Evolutionary conservation across 768 basidiomycete genomes (phyloP).

Genomic region (Psilocybe tampanensis): DNA sequence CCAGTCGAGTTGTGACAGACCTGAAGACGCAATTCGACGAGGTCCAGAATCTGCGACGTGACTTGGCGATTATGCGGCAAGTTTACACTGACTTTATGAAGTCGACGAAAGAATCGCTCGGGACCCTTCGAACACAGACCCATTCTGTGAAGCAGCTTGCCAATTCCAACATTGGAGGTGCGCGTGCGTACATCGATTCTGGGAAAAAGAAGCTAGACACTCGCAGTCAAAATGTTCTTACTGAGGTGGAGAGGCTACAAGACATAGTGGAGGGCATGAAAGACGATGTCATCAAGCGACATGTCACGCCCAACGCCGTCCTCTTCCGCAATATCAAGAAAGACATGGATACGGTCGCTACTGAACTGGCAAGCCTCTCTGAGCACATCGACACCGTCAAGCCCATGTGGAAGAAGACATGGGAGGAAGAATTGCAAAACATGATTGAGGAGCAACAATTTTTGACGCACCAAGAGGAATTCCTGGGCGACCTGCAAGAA

Average conservation of each 20-base stretch:
- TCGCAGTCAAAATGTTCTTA: conserved; percentile 87
- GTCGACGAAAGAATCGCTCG: conserved; percentile 85
- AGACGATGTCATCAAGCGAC: conserved; percentile 89
- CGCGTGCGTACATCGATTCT: conserved; percentile 84
- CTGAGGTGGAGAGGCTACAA: conserved; percentile 90
- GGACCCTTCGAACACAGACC: conserved; percentile 79
- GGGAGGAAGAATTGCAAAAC: conserved; percentile 94
- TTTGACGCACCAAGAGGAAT: conserved; percentile 89
- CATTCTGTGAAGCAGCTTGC: conserved; percentile 88
- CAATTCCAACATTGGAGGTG: conserved; percentile 78
- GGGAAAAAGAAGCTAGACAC: conserved; percentile 91
- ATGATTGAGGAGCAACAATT: conserved; percentile 98
- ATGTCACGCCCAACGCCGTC: conserved; percentile 78
- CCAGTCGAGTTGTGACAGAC: conserved; percentile 73
- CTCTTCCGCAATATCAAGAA: conserved; percentile 72
- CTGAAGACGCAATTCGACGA: conserved; percentile 94
- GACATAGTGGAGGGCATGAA: conserved; percentile 89
- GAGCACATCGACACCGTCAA: conserved; percentile 88
- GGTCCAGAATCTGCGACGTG: conserved; percentile 90
- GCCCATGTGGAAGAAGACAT: conserved; percentile 99
- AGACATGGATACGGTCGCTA: conserved; percentile 65
- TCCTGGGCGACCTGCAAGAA: conserved; percentile 84
- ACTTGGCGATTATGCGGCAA: conserved; percentile 92
- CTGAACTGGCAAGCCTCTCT: conserved; percentile 75
- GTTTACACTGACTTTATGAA: conserved; percentile 93